Base-by-base conservation (phyloP, 2,329 filamentous ascomycete genomes). In the Trichoderma koningii region DNA sequence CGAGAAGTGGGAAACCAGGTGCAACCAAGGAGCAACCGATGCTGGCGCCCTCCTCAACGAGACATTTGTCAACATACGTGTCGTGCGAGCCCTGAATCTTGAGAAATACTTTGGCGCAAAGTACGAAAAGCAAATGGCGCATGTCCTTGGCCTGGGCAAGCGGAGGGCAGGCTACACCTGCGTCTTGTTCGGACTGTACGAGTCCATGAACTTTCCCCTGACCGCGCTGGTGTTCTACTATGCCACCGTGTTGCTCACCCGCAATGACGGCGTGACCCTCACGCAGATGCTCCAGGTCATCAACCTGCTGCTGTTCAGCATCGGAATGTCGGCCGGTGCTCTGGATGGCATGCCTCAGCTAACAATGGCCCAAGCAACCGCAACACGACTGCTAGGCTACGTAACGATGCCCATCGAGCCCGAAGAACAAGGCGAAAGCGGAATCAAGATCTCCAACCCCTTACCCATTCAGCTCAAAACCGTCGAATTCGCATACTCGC, bases 211-310 rank as follows among this genome's bases (percentile, higher is more conserved):
- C 45, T 85, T 87, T 66, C 92, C 92, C 71, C 82, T 92, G 15
- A 89, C 87, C 47, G 91, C 92, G 0, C 78, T 96, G 3, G 85
- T 96, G 10, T 95, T 97, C 73, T 97, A 89, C 78, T 96, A 94
- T 72, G 92, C 90, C 2, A 86, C 88, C 0, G 77, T 84, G 0
- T 80, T 96, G 12, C 82, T 91, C 6, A 80, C 82, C 0, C 72
- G 79, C 10, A 76, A 83, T 45, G 76, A 79, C 7, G 70, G 73
- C 14, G 72, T 77, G n/a, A 81, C 79, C 0, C 83, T 89, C 0
- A 80, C 83, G 1, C 78, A 83, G 1, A 84, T 95, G 19, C 78
- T 96, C 30, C 86, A 89, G 66, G 90, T 95, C 0, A 88, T 95
- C 70, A 90, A 93, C 41, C 82, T 97, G 61, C 82, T 98, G 1